Percentiles rank a stretch among this genome's conserved stretches.
Conservation (phyloP, 768 basidiomycete species). For the Suillus subluteus region DNA sequence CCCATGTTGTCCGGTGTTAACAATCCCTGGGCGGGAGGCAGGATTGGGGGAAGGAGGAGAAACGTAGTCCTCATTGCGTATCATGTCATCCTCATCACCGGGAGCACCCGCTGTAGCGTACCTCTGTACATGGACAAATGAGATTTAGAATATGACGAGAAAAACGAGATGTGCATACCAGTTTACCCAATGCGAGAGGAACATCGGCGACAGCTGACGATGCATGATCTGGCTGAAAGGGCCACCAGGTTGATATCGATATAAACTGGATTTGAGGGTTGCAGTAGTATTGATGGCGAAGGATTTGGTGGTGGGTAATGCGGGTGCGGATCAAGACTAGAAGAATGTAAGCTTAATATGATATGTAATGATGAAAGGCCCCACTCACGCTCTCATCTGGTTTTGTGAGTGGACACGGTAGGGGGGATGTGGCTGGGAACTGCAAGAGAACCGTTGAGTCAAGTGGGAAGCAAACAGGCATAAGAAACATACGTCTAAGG, state of each 20-base stretch:
- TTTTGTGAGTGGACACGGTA: neutral
- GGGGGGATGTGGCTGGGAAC: neutral
- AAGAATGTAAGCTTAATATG: neutral
- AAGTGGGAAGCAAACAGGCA: neutral
- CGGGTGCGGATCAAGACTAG: neutral
- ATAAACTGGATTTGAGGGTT: neutral
- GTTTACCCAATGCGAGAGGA: neutral
- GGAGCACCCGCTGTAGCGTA: neutral
- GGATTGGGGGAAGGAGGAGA: neutral
- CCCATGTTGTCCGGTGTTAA: neutral
- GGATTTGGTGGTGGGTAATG: neutral
- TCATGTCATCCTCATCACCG: neutral
- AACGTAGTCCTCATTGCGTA: neutral
- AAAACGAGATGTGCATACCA: neutral
- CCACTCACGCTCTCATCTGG: neutral
- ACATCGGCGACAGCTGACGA: neutral
- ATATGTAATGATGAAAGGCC: fast-evolving
- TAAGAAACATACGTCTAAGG: neutral
- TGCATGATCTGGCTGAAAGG: neutral
- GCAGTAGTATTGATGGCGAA: neutral
- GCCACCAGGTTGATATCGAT: neutral
- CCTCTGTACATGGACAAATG: neutral
- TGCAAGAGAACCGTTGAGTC: neutral
- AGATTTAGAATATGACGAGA: neutral
- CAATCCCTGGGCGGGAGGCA: neutral